phyloP scores from a whole-genome alignment of 2,329 filamentous ascomycete species.

The Exophiala dermatitidis region DNA sequence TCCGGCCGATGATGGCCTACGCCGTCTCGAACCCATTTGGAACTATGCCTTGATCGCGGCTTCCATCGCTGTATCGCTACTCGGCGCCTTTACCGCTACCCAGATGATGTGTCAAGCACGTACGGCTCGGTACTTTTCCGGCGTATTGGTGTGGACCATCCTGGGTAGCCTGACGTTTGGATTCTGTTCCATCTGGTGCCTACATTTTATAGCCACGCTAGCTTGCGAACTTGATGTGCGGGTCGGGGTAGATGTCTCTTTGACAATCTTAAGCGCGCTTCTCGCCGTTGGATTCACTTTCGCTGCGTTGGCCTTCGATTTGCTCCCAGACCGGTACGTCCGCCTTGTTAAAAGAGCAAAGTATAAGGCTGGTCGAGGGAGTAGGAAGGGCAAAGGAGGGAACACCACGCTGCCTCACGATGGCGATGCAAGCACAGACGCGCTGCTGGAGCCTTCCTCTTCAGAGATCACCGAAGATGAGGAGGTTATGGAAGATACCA shows the following conservation, averaged over 20 bases:
- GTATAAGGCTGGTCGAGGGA: conserved; percentile 1
- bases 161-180: conserved; percentile 31
- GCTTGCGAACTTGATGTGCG: conserved; percentile 31
- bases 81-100: conserved; percentile 32
- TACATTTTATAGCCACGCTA: conserved; percentile 32
- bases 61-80: conserved; percentile 30
- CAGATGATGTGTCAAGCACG: conserved; percentile 32
- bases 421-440: conserved; percentile 12
- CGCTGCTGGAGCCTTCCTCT: conserved; percentile 4
- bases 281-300: conserved; percentile 26
- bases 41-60: conserved; percentile 28
- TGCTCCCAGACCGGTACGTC: conserved; percentile 28
- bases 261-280: conserved; percentile 28
- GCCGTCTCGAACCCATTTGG: conserved; percentile 28
- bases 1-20: conserved; percentile 5
- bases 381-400: conserved; percentile 1
- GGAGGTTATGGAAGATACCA: neutral
- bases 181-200: conserved; percentile 32
- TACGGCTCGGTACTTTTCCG: conserved; percentile 28
- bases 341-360: conserved; percentile 8
- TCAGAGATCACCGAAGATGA: conserved; percentile 3
- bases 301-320: conserved; percentile 26
- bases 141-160: conserved; percentile 29
- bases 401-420: neutral
- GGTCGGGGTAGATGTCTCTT: conserved; percentile 28